Conservation (phyloP, 139 green algal species). For the Medakamo hakoo region DNA sequence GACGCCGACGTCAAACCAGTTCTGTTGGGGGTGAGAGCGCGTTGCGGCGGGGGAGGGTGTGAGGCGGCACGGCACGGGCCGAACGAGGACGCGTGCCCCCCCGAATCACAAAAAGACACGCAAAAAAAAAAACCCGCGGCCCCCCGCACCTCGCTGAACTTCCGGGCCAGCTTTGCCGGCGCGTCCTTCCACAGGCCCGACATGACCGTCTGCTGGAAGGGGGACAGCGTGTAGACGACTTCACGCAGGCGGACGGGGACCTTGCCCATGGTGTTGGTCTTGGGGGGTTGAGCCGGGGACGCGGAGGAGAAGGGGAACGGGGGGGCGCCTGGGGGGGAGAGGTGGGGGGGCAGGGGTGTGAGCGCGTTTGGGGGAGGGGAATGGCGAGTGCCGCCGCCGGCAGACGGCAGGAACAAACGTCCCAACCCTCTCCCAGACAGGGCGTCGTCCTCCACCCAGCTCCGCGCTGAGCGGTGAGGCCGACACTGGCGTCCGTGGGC, state of each 20-base stretch:
- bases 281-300: too few relatives aligned
- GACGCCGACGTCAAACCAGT: background rate
- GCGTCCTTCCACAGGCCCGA: slow-evolving; percentile 51
- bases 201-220: slow-evolving; percentile 67
- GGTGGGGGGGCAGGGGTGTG: too few relatives aligned
- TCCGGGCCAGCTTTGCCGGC: slow-evolving; percentile 19
- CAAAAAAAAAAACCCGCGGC: background rate
- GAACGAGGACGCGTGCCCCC: background rate
- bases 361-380: too few relatives aligned
- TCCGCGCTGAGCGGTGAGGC: too few relatives aligned
- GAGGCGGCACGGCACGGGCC: background rate
- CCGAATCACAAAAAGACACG: background rate
- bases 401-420: too few relatives aligned
- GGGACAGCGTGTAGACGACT: slow-evolving; percentile 74
- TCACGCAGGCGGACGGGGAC: slow-evolving; percentile 52
- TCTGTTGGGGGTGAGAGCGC: background rate
- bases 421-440: too few relatives aligned
- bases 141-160: slow-evolving; percentile 20
- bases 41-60: background rate
- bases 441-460: too few relatives aligned
- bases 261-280: slow-evolving; percentile 19
- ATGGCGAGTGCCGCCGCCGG: too few relatives aligned
- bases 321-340: too few relatives aligned
- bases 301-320: too few relatives aligned
- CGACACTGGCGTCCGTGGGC: too few relatives aligned